phyloP scores from a whole-genome alignment of 1,284 basidiomycete genomes.

The Pascua guehoae region DNA sequence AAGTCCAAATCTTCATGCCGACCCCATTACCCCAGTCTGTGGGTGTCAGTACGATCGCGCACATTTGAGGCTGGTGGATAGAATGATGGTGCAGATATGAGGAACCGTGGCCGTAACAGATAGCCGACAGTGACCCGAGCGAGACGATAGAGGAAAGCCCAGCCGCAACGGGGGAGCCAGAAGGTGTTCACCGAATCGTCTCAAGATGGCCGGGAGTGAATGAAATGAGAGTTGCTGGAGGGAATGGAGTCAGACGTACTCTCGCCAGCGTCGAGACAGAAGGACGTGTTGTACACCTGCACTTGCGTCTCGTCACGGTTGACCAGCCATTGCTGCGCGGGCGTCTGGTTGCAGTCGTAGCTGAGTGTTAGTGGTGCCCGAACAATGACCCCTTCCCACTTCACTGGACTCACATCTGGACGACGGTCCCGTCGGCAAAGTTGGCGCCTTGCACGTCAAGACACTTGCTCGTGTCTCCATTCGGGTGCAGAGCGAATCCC shows the following conservation, averaged over 20 bases:
- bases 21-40: conserved; percentile 3
- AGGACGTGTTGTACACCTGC: conserved; percentile 5
- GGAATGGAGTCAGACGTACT: conserved; percentile 7
- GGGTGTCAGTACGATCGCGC: not conserved
- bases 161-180: no score
- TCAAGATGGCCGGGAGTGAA: no score
- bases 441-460: conserved; percentile 22
- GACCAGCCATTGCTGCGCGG: conserved; percentile 29
- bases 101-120: no score
- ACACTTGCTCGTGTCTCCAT: conserved; percentile 31
- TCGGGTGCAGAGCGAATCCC: conserved; percentile 30
- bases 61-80: no score
- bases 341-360: conserved; percentile 31
- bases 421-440: conserved; percentile 21
- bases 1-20: conserved; percentile 19
- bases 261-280: conserved; percentile 30
- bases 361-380: conserved; percentile 20
- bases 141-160: no score
- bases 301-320: conserved; percentile 17
- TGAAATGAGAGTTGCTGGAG: no score
- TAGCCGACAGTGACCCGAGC: not conserved
- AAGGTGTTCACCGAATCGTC: no score
- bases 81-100: no score
- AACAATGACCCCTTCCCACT: not conserved
- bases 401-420: conserved; percentile 11